phyloP scores from a whole-genome alignment of 768 basidiomycete species.

The Mycena crocata region DNA sequence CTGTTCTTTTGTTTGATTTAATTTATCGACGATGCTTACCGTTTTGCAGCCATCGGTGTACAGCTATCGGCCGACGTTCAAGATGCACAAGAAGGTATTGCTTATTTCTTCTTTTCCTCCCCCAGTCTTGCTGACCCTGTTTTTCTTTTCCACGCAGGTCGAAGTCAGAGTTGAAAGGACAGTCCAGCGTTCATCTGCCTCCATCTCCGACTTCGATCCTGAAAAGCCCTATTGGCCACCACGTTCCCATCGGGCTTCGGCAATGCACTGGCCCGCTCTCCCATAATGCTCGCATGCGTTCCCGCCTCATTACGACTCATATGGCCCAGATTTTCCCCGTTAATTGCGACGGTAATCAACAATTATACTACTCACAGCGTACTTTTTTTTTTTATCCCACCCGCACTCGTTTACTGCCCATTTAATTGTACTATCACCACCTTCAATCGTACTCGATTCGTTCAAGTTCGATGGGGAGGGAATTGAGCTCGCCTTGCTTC shows the following conservation, averaged over 20 bases:
- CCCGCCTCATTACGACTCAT: neutral
- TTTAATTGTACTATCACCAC: slow-evolving; percentile 7
- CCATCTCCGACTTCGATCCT: slow-evolving; percentile 1
- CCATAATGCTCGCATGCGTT: slow-evolving; percentile 10
- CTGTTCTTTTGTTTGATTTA: neutral
- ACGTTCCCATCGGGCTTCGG: neutral
- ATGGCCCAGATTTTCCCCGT: neutral
- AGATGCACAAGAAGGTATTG: slow-evolving; percentile 5
- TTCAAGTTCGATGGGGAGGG: no score
- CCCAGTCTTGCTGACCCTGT: neutral
- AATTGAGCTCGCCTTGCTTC: neutral
- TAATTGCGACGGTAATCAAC: neutral
- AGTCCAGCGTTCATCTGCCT: slow-evolving; percentile 5
- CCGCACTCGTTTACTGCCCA: neutral
- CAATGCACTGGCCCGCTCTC: slow-evolving; percentile 4
- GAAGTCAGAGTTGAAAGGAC: slow-evolving; percentile 16
- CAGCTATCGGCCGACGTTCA: slow-evolving; percentile 13
- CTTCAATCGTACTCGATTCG: neutral
- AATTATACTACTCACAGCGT: neutral
- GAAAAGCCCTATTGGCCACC: neutral
- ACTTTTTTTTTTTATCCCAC: no score
- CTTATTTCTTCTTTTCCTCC: neutral
- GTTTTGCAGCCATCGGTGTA: neutral
- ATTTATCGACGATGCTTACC: no score
- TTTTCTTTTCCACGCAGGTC: neutral